A percentile compares a stretch with the other conserved stretches of the same genome.
Conservation (phyloP, 257 asterid species). For the Nemophila menziesii region DNA sequence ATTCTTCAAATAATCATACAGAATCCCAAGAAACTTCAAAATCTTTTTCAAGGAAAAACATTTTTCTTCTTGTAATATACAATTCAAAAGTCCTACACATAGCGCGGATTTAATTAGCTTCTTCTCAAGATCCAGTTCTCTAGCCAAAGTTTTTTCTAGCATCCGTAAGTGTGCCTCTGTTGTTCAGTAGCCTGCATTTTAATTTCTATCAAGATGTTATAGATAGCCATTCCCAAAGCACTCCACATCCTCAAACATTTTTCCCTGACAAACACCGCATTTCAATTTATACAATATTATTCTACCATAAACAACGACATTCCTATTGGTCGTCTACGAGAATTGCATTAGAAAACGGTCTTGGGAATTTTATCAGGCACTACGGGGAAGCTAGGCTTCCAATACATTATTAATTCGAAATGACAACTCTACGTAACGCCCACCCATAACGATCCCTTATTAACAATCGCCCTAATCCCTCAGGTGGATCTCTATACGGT, state of each 20-base stretch:
- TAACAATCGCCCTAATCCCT: no score
- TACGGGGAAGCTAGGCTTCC: no score
- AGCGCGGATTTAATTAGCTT: conserved; percentile 58
- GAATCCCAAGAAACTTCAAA: conserved; percentile 52
- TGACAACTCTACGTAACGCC: no score
- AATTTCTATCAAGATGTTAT: conserved; percentile 36
- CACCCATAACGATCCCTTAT: no score
- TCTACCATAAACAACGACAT: no score
- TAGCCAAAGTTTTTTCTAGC: conserved; percentile 86
- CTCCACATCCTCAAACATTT: conserved; percentile 26
- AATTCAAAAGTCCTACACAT: conserved; percentile 51
- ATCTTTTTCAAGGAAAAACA: conserved; percentile 55
- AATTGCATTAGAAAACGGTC: no score
- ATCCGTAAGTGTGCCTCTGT: conserved; percentile 59
- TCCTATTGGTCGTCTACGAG: no score
- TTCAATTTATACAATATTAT: not conserved
- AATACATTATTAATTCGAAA: no score
- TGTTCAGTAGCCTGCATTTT: conserved; percentile 78
- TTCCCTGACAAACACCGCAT: conserved; percentile 28
- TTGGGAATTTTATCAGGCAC: no score
- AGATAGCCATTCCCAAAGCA: conserved; percentile 22
- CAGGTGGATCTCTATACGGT: no score
- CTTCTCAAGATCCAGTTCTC: conserved; percentile 82
- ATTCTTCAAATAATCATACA: no score
- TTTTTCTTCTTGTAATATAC: conserved; percentile 56